Base-by-base conservation (phyloP, 345 rosid species). In the Camelina neglecta region DNA sequence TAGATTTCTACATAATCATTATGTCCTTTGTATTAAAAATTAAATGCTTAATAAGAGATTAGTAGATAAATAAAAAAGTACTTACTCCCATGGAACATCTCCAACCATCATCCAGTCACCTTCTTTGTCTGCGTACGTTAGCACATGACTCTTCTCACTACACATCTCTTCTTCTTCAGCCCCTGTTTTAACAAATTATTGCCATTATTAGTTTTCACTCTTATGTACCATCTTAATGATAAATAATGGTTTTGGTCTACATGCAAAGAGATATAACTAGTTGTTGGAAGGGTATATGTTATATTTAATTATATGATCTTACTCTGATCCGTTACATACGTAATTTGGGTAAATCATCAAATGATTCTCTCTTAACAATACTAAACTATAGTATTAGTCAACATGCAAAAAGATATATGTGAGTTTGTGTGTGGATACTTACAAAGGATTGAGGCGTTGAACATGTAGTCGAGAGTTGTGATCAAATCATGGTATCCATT, bases 381-480 rank as follows among this genome's bases (percentile, higher is more conserved):
- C 44, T 41, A 11, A 1, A 41, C 13, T 41, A 41, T 11, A 29
- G 31, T 29, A 41, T 11, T 10, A 10, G 49, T 69, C 15, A n/a
- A 55, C 51, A 39, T 23, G 65, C 53, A 42, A 69, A 48, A 33
- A 35, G 8, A 35, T 6, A n/a, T 44, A 21, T 59, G 5, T 29
- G 3, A 15, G 8, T 4, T 10, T 38, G 29, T 12, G 18, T 41
- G 72, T 10, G n/a, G 41, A 23, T 3, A 71, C 84, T 83, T 81
- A 87, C 99, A 92, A 77, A 95, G 81, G 76, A 95, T 95, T 55
- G 79, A 80, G n/a, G 96, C 88, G 82, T 78, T 77, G 90, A 95
- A 95, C 99, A 95, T 95, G 72, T 75, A 75, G 64, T 92, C 92
- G 9, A 95, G 91, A 69, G 97, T 92, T 7, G 79, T 78, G 44